Base-by-base conservation (phyloP, 768 basidiomycete species). In the Pholiota conissans region DNA sequence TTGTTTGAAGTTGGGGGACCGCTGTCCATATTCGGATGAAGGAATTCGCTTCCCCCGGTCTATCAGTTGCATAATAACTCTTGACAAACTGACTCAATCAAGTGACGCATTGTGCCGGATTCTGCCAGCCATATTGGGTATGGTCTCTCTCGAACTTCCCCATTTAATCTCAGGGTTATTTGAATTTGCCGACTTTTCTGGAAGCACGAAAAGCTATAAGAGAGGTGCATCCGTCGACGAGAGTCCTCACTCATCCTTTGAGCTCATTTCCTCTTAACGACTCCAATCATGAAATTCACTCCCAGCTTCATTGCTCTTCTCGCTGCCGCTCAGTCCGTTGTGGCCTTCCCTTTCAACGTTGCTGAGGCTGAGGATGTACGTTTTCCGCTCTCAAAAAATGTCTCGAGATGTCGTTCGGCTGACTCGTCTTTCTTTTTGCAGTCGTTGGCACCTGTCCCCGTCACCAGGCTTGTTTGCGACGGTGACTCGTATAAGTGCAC, bases 401-500 rank as follows among this genome's bases (percentile, higher is more conserved):
- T 32, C 11, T 11, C 37, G 14, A 8, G 7, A 2, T 18, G 10
- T 42, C 18, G 40, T 18, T 42, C 5, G 34, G n/a, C 14, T 20
- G 9, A 22, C 18, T 22, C 4, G 2, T n/a, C 34, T 50, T 18
- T 13, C 27, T 16, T 18, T 30, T 29, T 14, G 6, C 20, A 42
- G 40, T 30, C 49, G 5, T 7, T 50, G 20, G 30, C 49, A 1
- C 30, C 49, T 6, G 28, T 50, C 10, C 30, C 49, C 29, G 29
- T 50, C 46, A 48, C 52, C 42, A 52, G 46, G 37, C 61, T 58
- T 29, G 40, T 52, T 16, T 55, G 59, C 42, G 58, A 59, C 35
- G 58, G 58, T 24, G 52, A 59, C 28, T 29, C 52, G n/a, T 59
- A 49, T 52, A 59, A 59, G 53, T 59, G 58, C 52, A 59, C 58